Evolutionary conservation across 2,329 filamentous ascomycete genomes (phyloP), one percentile per base, ranked within the genome.

Genomic region (Colletotrichum lindemuthianum): DNA sequence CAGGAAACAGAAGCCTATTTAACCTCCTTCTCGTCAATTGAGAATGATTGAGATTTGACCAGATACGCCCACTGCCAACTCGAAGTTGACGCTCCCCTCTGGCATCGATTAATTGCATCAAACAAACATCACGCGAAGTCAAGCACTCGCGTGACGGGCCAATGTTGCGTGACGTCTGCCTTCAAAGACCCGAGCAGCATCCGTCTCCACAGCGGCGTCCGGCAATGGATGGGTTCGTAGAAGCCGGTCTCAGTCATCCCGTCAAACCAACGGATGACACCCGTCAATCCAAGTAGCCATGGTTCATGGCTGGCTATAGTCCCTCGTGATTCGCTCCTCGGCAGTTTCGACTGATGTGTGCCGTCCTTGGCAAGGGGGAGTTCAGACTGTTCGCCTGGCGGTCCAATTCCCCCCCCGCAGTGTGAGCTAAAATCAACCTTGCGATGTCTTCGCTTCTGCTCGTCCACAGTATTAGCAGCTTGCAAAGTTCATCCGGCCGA

Each of bases 301-400:
- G 33, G 15, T 12, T 40, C 40, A 33, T 13, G 6, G 47, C 51
- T 34, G 41, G 40, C 56, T 15, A 8, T n/a, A 10, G 51, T 50
- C n/a, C 36, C 12, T 52, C 36, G 24, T 48, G 45, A 48, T 52
- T 65, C 15, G 58, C 40, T 16, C 16, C 16, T 48, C 58, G 63
- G 63, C 50, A 57, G 58, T 61, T 63, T 65, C 63, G 59, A 57
- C 63, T 63, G 59, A 65, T 61, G 51, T 63, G 52, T 52, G 59
- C 63, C 63, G 63, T 63, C 43, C 58, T 65, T 65, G 63, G 63
- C 63, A 16, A 9, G 40, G 52, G 36, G 24, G 7, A 53, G 58
- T 63, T 63, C 59, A 57, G 63, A 65, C 52, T 40, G 58, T 47
- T 63, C 43, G 39, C 51, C 58, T 15, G 44, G 13, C 24, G 16